Evolutionary conservation across 108 stramenopile genomes (phyloP), one percentile per base, ranked within the genome.

Genomic region (Cyclotella baltica): DNA sequence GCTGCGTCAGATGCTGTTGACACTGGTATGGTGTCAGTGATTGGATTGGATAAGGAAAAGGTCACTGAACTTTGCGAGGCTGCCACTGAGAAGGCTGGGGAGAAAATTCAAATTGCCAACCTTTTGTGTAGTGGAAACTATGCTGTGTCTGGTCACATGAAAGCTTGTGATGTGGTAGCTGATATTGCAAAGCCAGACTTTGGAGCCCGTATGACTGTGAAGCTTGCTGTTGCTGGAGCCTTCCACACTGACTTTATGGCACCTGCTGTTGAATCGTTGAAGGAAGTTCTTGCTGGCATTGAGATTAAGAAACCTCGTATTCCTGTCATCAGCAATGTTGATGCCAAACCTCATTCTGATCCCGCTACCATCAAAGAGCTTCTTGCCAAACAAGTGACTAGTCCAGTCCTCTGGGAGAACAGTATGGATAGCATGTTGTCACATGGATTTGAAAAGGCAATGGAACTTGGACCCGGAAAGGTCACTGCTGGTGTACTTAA

Each of bases 181-280:
- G 94, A 96, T 73, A 86, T 98, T 56, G 98, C 98, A 76, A 98
- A 98, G 90, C 97, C 97, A 11, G 96, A 97, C 55, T 98, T 98
- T 77, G 93, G 93, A 83, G 97, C 97, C 25, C 89, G 98, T 29
- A 98, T 98, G 98, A 97, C 97, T 15, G 98, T 98, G 48, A 95
- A 94, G 70, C 86, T 98, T 20, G 96, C 97, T 50, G 98, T 98
- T 33, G 98, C 98, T 22, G 98, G 98, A 22, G 98, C 98, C 19
- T 98, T 98, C 88, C 98, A 98, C 83, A 98, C 98, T 30, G 91
- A 96, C 55, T 98, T 97, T 77, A 98, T 98, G 98, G 86, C 89
- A 16, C 94, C 97, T 50, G 98, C 98, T 29, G 97, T 98, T 55
- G 73, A 85, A 13, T 72, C 91, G 37, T 87, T 98, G 77, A 92